A percentile compares a stretch with the other conserved stretches of the same genome.
These are phyloP conservation scores for Aspergillus calidoustus DNA, from an alignment of 2,329 filamentous ascomycete species.

Conservation along the genomic window DNA sequence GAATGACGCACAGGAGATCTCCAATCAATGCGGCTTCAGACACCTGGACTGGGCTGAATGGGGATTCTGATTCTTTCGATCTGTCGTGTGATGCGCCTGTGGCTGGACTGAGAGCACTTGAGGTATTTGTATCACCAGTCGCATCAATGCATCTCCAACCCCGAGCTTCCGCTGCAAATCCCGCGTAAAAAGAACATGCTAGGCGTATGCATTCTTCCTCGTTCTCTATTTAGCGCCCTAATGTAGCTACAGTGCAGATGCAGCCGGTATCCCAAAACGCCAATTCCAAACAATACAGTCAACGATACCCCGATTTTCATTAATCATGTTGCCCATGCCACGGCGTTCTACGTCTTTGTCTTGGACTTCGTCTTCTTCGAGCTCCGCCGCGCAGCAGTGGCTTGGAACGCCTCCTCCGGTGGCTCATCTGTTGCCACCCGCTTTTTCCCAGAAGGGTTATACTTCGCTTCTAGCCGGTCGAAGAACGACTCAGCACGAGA, in stretches of 20 bases:
- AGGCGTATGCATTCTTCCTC: conserved; percentile 5
- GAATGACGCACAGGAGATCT: conserved; percentile 20
- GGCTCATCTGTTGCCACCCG: conserved; percentile 57
- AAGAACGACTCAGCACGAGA: conserved; percentile 67
- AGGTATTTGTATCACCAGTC: conserved; percentile 19
- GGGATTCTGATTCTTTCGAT: background rate
- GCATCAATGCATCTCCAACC: conserved; percentile 1
- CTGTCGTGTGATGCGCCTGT: conserved; percentile 15
- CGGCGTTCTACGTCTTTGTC: conserved; percentile 18
- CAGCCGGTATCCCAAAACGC: background rate
- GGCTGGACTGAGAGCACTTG: background rate
- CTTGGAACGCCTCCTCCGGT: conserved; percentile 65
- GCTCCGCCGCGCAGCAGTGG: conserved; percentile 44
- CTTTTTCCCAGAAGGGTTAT: conserved; percentile 54
- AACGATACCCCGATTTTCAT: background rate
- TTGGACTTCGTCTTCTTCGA: conserved; percentile 42
- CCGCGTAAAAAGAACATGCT: conserved; percentile 4
- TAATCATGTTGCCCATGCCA: background rate
- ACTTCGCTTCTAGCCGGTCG: conserved; percentile 77
- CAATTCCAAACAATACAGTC: conserved; percentile 1
- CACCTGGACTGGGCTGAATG: background rate
- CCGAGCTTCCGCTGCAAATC: background rate
- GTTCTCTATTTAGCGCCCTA: background rate
- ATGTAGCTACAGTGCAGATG: background rate
- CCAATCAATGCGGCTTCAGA: conserved; percentile 3